Evolutionary conservation across 306 rosid species (phyloP).

Genomic region (Lithocarpus polystachyus): DNA sequence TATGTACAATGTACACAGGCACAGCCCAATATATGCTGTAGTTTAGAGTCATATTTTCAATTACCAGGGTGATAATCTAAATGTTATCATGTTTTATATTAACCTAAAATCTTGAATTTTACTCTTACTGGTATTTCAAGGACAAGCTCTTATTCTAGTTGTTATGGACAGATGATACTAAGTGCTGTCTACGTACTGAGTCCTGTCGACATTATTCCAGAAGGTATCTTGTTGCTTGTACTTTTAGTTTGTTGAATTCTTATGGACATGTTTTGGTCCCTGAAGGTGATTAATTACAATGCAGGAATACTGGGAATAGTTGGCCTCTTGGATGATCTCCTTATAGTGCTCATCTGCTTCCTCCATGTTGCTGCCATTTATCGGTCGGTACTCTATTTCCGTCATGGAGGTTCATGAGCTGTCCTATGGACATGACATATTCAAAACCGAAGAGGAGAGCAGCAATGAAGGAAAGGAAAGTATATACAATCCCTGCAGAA

Average conservation of each 20-base stretch:
- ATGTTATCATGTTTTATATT: neutral
- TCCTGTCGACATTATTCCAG: constrained; percentile 91
- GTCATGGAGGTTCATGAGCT: constrained; percentile 67
- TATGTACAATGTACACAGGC: neutral
- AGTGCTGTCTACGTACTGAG: constrained; percentile 63
- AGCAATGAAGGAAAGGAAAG: neutral
- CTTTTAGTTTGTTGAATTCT: constrained; percentile 6
- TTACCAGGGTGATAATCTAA: neutral
- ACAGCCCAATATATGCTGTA: neutral
- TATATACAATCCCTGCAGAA: neutral
- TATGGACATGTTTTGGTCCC: neutral
- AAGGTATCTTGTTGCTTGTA: constrained; percentile 41
- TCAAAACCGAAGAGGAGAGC: neutral
- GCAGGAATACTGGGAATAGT: constrained; percentile 75
- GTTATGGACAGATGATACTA: constrained; percentile 50
- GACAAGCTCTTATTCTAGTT: constrained; percentile 4
- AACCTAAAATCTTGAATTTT: neutral
- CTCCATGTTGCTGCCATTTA: constrained; percentile 78
- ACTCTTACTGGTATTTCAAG: neutral
- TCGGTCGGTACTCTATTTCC: constrained; percentile 64
- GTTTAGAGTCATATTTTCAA: neutral
- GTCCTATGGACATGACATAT: neutral
- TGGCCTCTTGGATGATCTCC: constrained; percentile 78
- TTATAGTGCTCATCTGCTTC: constrained; percentile 60
- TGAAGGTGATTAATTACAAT: neutral